Base-by-base conservation (phyloP, 306 rosid species). In the Astragalus glycyphyllos region DNA sequence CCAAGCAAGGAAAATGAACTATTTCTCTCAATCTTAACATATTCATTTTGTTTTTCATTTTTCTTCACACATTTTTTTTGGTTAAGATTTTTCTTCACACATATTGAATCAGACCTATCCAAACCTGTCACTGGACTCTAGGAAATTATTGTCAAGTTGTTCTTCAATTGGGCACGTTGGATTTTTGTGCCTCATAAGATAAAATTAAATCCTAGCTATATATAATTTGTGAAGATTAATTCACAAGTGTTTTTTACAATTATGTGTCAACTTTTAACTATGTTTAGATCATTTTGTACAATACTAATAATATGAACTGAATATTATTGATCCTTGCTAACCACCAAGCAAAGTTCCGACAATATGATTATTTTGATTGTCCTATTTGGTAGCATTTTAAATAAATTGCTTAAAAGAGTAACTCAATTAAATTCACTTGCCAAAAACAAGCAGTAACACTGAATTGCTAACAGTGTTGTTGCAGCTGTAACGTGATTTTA, bases 401-500 rank as follows among this genome's bases (percentile, higher is more conserved):
- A n/a, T n/a, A 26, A 38, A 20, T 26, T 37, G 51, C 23, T 42
- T 62, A 16, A 26, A 42, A 71, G 71, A 63, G 61, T 40, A 63
- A 61, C 31, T 26, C 50, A 56, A 57, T 45, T 49, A 11, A 60
- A 44, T 64, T 71, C 62, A 51, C 11, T 4, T 40, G 69, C 14
- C 13, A 49, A 50, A 6, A 47, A 4, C 14, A 17, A 41, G 69
- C 53, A 63, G 71, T 65, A 60, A 71, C 45, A 11, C 66, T 77
- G 31, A 76, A 71, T 57, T 65, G 41, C 32, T 50, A 40, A 68
- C 60, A 61, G 60, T 66, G 3, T 50, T 72, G 60, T 6, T 65
- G 78, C 77, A 65, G 59, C 11, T 68, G 12, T 58, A 80, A 80
- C 80, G 70, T 75, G 77, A 49, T 57, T 6, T 64, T 32, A 40